Evolutionary conservation across 164 flowering plant genomes (phyloP), one percentile per base, ranked within the genome.

Genomic region (Magnolia officinalis): DNA sequence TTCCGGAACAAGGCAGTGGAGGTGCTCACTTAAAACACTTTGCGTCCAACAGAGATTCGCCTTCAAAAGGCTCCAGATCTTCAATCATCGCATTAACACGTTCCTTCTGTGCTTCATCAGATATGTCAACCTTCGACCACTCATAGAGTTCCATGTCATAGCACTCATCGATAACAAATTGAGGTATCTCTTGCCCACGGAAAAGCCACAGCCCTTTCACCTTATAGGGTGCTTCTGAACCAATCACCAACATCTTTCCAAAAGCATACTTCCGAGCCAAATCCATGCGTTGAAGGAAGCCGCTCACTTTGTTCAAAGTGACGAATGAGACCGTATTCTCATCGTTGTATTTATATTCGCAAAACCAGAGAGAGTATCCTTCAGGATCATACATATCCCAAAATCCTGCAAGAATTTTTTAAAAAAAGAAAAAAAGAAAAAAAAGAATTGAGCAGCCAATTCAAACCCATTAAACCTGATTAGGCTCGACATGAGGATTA

Each of bases 381-480:
- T 96, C 98, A 0, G 98, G 93, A 79, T 96, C 99, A 75, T 87
- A 94, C 99, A 96, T 93, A 82, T 96, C 99, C 99, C 99, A 96
- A 67, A 96, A 96, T n/a, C 99, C 99, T 96, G 87, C 85, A 80
- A 71, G 11, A 14, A n/a, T n/a, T n/a, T n/a, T n/a, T n/a, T n/a
- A 65, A 50, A 21, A 51, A 18, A 14, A 37, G 50, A 69, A 4
- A 23, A 71, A 20, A 9, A 67, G 1, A 23, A 20, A 4, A 19
- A 2, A 3, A 5, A 5, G 6, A 37, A 0, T 37, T 37, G 45
- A 37, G 45, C 50, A 61, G 4, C 61, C 11, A 10, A 10, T 11
- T 10, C 18, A 58, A 10, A 58, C 63, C 16, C n/a, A 13, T 7
- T 4, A 59, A 59, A 13, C n/a, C 63, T 59, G n/a, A 59, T 8